These are phyloP conservation scores for Tilletia caries DNA, from an alignment of 1,284 basidiomycete genomes.

Conservation along the genomic window DNA sequence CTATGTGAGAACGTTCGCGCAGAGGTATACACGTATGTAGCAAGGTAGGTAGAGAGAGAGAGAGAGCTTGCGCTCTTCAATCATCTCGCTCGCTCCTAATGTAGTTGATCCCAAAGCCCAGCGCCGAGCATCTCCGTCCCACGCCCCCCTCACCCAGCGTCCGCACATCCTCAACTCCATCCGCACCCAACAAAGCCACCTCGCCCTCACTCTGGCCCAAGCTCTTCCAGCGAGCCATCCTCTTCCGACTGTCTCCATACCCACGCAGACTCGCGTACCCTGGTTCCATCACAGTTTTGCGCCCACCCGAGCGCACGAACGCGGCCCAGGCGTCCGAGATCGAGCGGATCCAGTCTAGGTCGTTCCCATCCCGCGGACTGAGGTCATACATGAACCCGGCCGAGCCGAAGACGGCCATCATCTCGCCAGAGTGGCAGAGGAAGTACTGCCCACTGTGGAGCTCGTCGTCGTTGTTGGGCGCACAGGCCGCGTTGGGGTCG, in stretches of 20 bases:
- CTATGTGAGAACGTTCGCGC: no score
- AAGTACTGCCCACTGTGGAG: constrained; percentile 9
- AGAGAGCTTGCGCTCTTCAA: no score
- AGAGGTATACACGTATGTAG: no score
- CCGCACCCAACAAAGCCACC: background rate
- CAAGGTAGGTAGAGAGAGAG: no score
- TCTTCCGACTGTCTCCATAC: background rate
- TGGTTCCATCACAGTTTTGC: background rate
- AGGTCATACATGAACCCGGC: constrained; percentile 16
- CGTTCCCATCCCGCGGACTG: constrained; percentile 16
- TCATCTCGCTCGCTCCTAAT: background rate
- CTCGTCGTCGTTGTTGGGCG: background rate
- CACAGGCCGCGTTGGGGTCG: constrained; percentile 17
- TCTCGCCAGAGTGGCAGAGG: constrained; percentile 26
- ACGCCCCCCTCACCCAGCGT: background rate
- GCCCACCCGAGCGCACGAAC: background rate
- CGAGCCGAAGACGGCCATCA: constrained; percentile 19
- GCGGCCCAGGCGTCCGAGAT: background rate
- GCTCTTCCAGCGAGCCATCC: background rate
- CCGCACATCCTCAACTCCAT: background rate
- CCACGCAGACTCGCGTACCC: background rate
- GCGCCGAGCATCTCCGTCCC: background rate
- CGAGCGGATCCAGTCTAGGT: background rate
- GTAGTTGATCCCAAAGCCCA: background rate
- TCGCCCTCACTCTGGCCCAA: background rate